These are phyloP conservation scores for Seiridium unicorne DNA, from an alignment of 2,329 filamentous ascomycete genomes.

Conservation along the genomic window DNA sequence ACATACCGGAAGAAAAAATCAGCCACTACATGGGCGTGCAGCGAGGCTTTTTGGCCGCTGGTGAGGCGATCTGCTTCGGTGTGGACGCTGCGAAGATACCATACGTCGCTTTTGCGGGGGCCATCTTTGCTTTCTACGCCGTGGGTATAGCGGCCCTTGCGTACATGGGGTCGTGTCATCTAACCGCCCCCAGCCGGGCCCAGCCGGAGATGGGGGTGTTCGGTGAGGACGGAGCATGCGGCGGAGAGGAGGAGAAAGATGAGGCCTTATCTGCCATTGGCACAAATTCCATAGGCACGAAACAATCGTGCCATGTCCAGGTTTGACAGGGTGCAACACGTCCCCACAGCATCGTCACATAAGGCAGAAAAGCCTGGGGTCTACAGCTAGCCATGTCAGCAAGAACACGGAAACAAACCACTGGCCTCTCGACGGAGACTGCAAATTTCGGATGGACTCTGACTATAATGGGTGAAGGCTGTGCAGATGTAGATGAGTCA, in stretches of 20 bases:
- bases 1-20: not conserved
- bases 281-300: not conserved
- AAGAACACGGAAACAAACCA: not conserved
- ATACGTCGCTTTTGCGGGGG: not conserved
- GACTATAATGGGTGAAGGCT: not conserved
- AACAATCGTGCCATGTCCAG: not conserved
- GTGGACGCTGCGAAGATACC: constrained; percentile 2
- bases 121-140: constrained; percentile 3
- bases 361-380: too few species aligned
- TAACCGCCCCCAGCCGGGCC: not conserved
- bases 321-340: not conserved
- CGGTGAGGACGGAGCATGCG: not conserved
- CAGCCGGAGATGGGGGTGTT: not conserved
- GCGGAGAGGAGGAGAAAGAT: not conserved
- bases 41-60: constrained; percentile 2
- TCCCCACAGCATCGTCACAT: not conserved
- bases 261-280: not conserved
- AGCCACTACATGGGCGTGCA: constrained; percentile 7
- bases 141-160: not conserved
- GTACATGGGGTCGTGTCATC: not conserved
- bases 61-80: constrained; percentile 5
- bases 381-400: too few species aligned
- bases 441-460: not conserved
- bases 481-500: constrained; percentile 1
- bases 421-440: not conserved